Conservation (phyloP, 495 filamentous ascomycete species). For the Tuber calosporum region DNA sequence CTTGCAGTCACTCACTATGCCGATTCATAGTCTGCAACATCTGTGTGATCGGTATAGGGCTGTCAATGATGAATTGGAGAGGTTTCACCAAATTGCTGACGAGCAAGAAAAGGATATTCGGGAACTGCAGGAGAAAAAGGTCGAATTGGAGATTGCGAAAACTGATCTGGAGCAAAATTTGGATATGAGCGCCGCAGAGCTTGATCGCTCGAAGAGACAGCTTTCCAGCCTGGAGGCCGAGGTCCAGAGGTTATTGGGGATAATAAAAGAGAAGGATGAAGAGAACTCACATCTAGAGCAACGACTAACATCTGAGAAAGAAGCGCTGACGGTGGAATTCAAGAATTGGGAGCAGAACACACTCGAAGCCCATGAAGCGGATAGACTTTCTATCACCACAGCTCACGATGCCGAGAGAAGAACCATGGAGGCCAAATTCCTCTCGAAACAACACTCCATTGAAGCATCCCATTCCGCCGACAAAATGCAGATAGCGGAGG, state of each 20-base stretch:
- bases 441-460: conserved; percentile 28
- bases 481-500: conserved; percentile 14
- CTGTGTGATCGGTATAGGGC: conserved; percentile 38
- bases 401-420: conserved; percentile 31
- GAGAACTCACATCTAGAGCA: conserved; percentile 47
- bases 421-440: conserved; percentile 33
- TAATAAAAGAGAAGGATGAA: conserved; percentile 48
- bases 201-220: conserved; percentile 46
- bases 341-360: conserved; percentile 43
- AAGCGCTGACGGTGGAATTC: conserved; percentile 45
- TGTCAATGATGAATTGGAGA: conserved; percentile 34
- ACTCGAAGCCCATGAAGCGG: conserved; percentile 28
- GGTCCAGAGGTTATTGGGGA: conserved; percentile 53
- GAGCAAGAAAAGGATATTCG: conserved; percentile 45
- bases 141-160: conserved; percentile 51
- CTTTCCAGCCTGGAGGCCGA: conserved; percentile 52
- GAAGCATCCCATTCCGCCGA: conserved; percentile 31
- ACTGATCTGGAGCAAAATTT: conserved; percentile 51
- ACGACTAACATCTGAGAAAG: conserved; percentile 49
- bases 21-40: conserved; percentile 37
- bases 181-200: conserved; percentile 49
- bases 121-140: conserved; percentile 51
- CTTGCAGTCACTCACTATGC: conserved; percentile 31
- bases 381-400: conserved; percentile 23
- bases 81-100: conserved; percentile 31